Evolutionary conservation across 1,284 basidiomycete species (phyloP), one percentile per base, ranked within the genome.

Genomic region (Xanthoconium separans): DNA sequence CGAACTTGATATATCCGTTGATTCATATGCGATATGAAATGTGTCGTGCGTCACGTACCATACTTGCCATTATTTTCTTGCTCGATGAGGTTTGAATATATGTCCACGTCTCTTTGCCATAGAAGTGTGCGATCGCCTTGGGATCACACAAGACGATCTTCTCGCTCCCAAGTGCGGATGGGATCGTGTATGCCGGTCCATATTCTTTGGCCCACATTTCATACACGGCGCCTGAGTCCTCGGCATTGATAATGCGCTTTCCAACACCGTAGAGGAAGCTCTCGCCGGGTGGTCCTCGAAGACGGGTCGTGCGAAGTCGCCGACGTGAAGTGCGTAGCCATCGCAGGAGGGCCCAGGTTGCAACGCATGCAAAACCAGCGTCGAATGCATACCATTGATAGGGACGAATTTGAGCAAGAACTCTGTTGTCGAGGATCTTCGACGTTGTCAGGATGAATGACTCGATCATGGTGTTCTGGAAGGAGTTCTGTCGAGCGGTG

Each of bases 101-200:
- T 0, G 61, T 74, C 50, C 71, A 75, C 0, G 78, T 78, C 48
- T 83, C 81, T 48, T 70, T 75, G 3, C 41, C 34, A 20, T n/a
- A 43, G n/a, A 27, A 43, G 11, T 43, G 41, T 0, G 74, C 65
- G 43, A 78, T 70, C 1, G 82, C 81, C 61, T 77, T 80, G 1
- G 80, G 75, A 43, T 50, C 41, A 29, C 48, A 50, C 31, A 50
- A 10, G 9, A 50, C 11, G 57, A 82, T 64, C 34, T 65, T 65
- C 8, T 61, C 69, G 0, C 60, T 2, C 80, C 79, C 24, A 84
- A 62, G 24, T 0, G 69, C 64, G 2, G 66, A 68, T 3, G 79
- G 77, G 22, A 80, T 61, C 37, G 33, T 16, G 3, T 37, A 50
- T 12, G 20, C 42, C 2, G 24, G 18, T 16, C 42, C 33, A 3